Evolutionary conservation across 192 early-diverging fungal species (phyloP).

Genomic region (Martensiomyces pterosporus): DNA sequence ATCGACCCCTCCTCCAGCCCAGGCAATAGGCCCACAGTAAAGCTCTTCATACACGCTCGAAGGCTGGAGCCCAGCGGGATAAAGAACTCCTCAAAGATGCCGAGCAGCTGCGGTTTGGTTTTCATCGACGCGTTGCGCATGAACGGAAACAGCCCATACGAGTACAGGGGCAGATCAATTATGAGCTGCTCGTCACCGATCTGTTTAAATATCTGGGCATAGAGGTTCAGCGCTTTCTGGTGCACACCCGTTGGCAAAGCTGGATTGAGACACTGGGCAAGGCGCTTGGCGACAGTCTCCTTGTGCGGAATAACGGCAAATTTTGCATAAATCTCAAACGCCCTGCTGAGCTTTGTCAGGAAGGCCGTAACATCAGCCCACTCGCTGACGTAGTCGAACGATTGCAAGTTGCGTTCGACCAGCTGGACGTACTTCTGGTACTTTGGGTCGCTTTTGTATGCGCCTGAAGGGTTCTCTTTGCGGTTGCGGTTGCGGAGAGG

Average conservation of each 20-base stretch:
- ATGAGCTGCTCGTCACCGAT: conserved; percentile 69
- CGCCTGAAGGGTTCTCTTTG: conserved; percentile 26
- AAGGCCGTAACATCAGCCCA: conserved; percentile 96
- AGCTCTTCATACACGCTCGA: conserved; percentile 70
- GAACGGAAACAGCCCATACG: conserved; percentile 88
- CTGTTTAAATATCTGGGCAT: conserved; percentile 68
- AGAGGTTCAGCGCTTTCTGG: conserved; percentile 87
- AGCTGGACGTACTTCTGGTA: conserved; percentile 78
- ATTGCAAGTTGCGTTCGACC: conserved; percentile 80
- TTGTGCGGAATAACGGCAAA: conserved; percentile 78
- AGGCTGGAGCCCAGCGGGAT: conserved; percentile 67
- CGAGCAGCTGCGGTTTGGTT: conserved; percentile 81
- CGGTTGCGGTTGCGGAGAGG: conserved; percentile 20
- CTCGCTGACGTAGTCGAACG: conserved; percentile 91
- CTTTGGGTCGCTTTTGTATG: conserved; percentile 63
- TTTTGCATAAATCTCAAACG: conserved; percentile 74
- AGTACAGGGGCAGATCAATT: conserved; percentile 80
- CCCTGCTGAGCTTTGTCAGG: conserved; percentile 75
- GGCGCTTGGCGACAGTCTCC: conserved; percentile 78
- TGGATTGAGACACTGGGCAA: conserved; percentile 94
- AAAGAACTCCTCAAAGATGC: conserved; percentile 71
- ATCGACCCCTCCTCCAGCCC: conserved; percentile 85
- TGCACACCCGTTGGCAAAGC: conserved; percentile 93
- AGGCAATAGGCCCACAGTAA: conserved; percentile 77
- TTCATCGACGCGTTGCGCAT: conserved; percentile 75